Percentiles rank a stretch among this genome's conserved stretches.
phyloP scores from a whole-genome alignment of 306 rosid species.

The Cajanus cajan region DNA sequence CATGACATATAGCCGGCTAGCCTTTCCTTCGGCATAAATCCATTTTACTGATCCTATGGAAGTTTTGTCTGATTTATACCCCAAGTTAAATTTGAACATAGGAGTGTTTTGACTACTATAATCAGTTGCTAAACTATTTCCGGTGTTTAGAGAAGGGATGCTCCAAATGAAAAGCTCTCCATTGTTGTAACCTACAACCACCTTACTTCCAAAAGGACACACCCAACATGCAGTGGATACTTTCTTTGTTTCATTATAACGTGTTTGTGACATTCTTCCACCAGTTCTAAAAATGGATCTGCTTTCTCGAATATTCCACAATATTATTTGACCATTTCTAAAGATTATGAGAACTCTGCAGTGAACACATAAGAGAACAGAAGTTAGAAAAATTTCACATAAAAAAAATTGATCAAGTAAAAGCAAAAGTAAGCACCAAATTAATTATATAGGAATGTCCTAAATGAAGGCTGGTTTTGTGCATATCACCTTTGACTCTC shows the following conservation, averaged over 20 bases:
- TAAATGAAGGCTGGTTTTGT: slow-evolving; percentile 13
- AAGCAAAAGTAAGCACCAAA: neutral
- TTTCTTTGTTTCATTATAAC: slow-evolving; percentile 61
- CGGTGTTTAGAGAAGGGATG: slow-evolving; percentile 48
- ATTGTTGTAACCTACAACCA: slow-evolving; percentile 78
- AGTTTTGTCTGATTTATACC: slow-evolving; percentile 72
- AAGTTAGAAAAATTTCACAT: neutral
- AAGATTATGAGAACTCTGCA: slow-evolving; percentile 73
- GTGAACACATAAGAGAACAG: slow-evolving; percentile 11
- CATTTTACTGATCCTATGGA: slow-evolving; percentile 71
- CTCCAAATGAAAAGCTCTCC: slow-evolving; percentile 87
- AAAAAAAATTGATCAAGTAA: slow-evolving; percentile 2
- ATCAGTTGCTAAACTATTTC: slow-evolving; percentile 38
- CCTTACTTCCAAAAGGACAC: slow-evolving; percentile 80
- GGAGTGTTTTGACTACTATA: slow-evolving; percentile 50
- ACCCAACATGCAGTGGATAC: slow-evolving; percentile 91
- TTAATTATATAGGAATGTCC: neutral
- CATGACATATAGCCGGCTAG: slow-evolving; percentile 66
- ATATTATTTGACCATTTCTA: slow-evolving; percentile 57
- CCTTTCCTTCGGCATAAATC: slow-evolving; percentile 75
- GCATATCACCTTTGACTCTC: slow-evolving; percentile 73
- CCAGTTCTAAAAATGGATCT: slow-evolving; percentile 60
- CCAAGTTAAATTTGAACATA: slow-evolving; percentile 69
- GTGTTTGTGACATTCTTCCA: slow-evolving; percentile 47
- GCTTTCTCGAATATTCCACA: slow-evolving; percentile 81